Base-by-base conservation (phyloP, 1,139 yeast genomes). In the Scheffersomyces cryptocercus region DNA sequence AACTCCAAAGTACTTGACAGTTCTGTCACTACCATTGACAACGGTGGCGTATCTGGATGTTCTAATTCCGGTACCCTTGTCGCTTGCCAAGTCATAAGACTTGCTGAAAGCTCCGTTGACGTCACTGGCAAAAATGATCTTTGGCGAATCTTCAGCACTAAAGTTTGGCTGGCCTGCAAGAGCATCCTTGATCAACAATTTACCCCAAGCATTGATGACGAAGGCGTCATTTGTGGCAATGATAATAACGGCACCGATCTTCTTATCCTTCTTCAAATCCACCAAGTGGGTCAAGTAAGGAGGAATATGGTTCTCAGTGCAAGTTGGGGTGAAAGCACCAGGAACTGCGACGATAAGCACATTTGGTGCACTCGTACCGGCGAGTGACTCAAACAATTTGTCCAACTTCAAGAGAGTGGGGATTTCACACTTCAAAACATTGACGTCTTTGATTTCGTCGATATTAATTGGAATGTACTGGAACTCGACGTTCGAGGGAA, bases 1-100 rank as follows among this genome's bases (percentile, higher is more conserved):
- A 44, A 81, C 70, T 15, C 61, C 61, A 20, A 48, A 37, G 42
- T 56, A 56, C 44, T 38, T 44, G 14, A 56, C 49, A 9, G 43
- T 29, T 53, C 54, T 47, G 46, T 50, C 39, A 48, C 53, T 41
- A 54, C 82, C 81, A 26, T 61, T 59, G 45, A 87, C 81, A 49
- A 88, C 73, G 44, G 83, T 65, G 44, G 91, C 91, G 66, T 80
- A 88, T 67, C 96, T 80, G 42, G 77, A 75, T 48, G 88, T 80
- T 71, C 96, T 81, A 47, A 72, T 59, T 38, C 87, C 88, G 49
- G 82, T 62, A 29, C 90, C 91, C 41, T 46, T 51, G 29, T 51
- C 59, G 41, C 55, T 50, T 43, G 59, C 62, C 44, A 61, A 53
- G 35, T 51, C 58, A 40, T 55, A 48, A 16, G 50, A 51, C 33